Percentiles rank a stretch among this genome's conserved stretches.
Evolutionary conservation across 2,329 filamentous ascomycete species (phyloP).

Genomic region (Arthrobotrys iridis): DNA sequence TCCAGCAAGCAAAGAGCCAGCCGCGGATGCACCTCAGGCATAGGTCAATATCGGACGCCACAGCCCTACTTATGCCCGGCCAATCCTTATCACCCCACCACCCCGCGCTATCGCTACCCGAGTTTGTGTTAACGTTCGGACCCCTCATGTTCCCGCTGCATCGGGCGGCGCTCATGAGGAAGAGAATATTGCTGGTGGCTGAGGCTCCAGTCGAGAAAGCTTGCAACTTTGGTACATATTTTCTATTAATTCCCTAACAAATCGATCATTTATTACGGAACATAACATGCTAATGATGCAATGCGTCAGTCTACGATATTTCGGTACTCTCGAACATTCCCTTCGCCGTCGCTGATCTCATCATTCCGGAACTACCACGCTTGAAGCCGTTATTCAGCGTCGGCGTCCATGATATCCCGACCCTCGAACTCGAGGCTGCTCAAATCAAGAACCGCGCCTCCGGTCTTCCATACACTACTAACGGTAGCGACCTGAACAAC

Average conservation of each 20-base stretch:
- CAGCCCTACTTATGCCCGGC: slow-evolving; percentile 69
- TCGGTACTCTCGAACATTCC: slow-evolving; percentile 93
- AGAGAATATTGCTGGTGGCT: slow-evolving; percentile 86
- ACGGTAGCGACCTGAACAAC: slow-evolving; percentile 56
- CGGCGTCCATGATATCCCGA: slow-evolving; percentile 90
- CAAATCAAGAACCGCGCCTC: slow-evolving; percentile 58
- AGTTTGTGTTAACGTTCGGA: slow-evolving; percentile 83
- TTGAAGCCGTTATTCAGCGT: slow-evolving; percentile 89
- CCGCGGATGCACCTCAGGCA: slow-evolving; percentile 66
- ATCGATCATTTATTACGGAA: background rate
- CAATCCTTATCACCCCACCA: slow-evolving; percentile 80
- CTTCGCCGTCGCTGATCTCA: slow-evolving; percentile 68
- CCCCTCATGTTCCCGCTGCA: slow-evolving; percentile 92
- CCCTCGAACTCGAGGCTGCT: slow-evolving; percentile 72
- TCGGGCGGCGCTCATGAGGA: slow-evolving; percentile 83
- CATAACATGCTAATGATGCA: slow-evolving; percentile 55
- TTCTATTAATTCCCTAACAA: too few relatives aligned
- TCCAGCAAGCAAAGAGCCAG: slow-evolving; percentile 56
- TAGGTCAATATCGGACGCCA: slow-evolving; percentile 72
- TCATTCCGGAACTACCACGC: slow-evolving; percentile 61
- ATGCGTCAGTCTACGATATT: slow-evolving; percentile 80
- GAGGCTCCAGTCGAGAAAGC: slow-evolving; percentile 84
- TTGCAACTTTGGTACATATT: slow-evolving; percentile 82
- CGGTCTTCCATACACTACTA: slow-evolving; percentile 59
- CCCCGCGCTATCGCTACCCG: slow-evolving; percentile 82